Conservation (phyloP, 352 stramenopile genomes). For the Globisporangium orthogonon region DNA sequence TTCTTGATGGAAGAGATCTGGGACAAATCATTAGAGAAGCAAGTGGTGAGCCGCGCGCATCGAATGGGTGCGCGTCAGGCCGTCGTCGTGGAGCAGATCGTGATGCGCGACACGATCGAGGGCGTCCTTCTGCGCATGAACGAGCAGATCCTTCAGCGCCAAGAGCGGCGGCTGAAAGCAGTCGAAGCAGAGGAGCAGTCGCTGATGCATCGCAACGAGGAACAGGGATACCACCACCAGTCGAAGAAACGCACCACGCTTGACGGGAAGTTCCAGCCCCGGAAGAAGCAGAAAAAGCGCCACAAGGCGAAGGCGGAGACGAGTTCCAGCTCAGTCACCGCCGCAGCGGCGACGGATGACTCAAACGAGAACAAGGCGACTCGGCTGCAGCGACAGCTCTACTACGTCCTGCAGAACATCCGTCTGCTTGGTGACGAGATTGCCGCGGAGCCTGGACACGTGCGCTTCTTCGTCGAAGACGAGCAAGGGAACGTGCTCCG, state of each 20-base stretch:
- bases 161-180: constrained; percentile 4
- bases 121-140: constrained; percentile 55
- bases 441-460: constrained; percentile 33
- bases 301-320: constrained; percentile 17
- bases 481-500: constrained; percentile 29
- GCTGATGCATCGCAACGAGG: constrained; percentile 10
- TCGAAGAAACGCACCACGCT: neutral
- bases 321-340: neutral
- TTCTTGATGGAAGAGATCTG: constrained; percentile 96
- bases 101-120: constrained; percentile 85
- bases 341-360: constrained; percentile 9
- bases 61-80: constrained; percentile 92
- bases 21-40: constrained; percentile 93
- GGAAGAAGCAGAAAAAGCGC: constrained; percentile 11
- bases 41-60: constrained; percentile 94
- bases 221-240: constrained; percentile 2
- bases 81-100: constrained; percentile 91
- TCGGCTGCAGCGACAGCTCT: constrained; percentile 33
- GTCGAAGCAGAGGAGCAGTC: constrained; percentile 2
- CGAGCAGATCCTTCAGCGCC: constrained; percentile 11
- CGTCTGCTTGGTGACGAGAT: constrained; percentile 29
- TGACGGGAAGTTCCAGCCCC: neutral
- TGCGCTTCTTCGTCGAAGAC: constrained; percentile 38
- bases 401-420: constrained; percentile 46
- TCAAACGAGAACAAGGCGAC: constrained; percentile 29